These are phyloP conservation scores for Puccinia coronata DNA, from an alignment of 1,284 basidiomycete genomes.

Conservation along the genomic window DNA sequence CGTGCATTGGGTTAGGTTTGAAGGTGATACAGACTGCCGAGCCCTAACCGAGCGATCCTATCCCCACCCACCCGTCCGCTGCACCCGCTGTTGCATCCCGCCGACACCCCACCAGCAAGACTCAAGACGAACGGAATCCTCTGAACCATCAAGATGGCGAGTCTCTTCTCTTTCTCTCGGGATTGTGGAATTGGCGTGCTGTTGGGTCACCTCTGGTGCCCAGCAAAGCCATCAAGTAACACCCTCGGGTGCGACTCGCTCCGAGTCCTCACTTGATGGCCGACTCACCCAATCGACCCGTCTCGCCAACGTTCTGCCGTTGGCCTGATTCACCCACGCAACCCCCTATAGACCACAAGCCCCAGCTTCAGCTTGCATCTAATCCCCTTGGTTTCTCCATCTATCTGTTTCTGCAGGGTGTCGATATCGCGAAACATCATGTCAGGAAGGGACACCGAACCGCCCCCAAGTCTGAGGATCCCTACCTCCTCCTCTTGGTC, in stretches of 20 bases:
- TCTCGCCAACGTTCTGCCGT: not conserved
- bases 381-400: not conserved
- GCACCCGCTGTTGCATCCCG: not conserved
- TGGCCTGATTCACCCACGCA: not conserved
- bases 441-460: slow-evolving; percentile 96
- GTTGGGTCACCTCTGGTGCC: slow-evolving; percentile 17
- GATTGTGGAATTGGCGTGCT: slow-evolving; percentile 24
- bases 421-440: slow-evolving; percentile 96
- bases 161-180: slow-evolving; percentile 29
- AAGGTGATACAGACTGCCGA: not conserved
- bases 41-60: no score
- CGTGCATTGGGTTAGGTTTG: not conserved
- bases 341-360: no score
- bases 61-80: not conserved
- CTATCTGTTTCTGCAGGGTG: slow-evolving; percentile 69
- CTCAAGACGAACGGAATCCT: not conserved
- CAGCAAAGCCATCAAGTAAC: slow-evolving; percentile 19
- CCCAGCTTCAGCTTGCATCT: no score
- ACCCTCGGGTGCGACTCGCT: not conserved
- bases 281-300: not conserved
- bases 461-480: slow-evolving; percentile 97
- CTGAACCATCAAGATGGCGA: slow-evolving; percentile 28
- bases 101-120: not conserved
- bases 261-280: slow-evolving; percentile 7
- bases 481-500: slow-evolving; percentile 95